Evolutionary conservation across 2,329 filamentous ascomycete species (phyloP).

Genomic region (Didymella glomerata): DNA sequence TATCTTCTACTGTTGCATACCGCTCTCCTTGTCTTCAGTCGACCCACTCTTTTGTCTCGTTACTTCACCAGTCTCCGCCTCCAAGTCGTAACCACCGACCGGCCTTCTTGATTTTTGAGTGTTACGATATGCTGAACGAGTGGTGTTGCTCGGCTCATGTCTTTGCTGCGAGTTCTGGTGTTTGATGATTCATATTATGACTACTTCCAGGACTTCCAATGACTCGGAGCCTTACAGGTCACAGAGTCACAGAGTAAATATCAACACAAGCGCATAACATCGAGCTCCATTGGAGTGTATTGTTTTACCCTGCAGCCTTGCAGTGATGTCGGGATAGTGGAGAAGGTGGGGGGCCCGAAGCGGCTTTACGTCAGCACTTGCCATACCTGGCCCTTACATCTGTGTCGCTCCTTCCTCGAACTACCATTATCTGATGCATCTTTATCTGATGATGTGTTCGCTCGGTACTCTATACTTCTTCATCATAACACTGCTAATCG

Average conservation of each 20-base stretch:
- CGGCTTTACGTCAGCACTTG: constrained; percentile 16
- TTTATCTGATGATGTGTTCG: not conserved
- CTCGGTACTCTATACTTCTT: not conserved
- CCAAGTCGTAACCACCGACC: no score
- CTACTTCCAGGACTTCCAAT: not conserved
- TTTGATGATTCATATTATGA: not conserved
- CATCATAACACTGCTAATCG: not conserved
- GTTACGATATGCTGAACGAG: no score
- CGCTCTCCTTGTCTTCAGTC: no score
- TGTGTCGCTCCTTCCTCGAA: not conserved
- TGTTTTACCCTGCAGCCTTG: not conserved
- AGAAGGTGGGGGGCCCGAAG: constrained; percentile 16
- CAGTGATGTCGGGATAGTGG: constrained; percentile 4
- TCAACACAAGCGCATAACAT: not conserved
- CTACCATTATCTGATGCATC: not conserved
- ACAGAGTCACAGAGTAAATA: not conserved
- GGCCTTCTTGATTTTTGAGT: no score
- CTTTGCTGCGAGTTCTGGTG: constrained; percentile 44
- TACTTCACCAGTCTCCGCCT: no score
- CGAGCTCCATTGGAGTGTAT: not conserved
- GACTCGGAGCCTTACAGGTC: no score
- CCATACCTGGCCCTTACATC: not conserved
- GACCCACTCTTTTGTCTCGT: no score
- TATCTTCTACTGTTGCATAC: no score
- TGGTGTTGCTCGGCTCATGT: constrained; percentile 8